Conservation (phyloP, 2,329 filamentous ascomycete genomes). For the Aspergillus sp. region DNA sequence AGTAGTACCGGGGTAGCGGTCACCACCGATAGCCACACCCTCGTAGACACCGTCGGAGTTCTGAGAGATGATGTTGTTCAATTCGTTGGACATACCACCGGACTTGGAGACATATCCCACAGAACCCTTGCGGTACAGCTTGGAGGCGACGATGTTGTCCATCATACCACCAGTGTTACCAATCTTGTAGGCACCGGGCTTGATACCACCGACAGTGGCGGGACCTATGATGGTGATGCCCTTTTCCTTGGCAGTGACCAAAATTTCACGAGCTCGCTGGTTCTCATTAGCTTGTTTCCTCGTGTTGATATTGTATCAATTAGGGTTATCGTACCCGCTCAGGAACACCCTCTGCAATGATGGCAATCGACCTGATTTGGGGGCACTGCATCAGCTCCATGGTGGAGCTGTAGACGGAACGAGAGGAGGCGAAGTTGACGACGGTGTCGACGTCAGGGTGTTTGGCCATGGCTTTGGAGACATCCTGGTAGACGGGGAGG, state of each 20-base stretch:
- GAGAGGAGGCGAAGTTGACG: constrained; percentile 98
- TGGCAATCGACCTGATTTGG: constrained; percentile 97
- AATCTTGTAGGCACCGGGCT: constrained; percentile 99
- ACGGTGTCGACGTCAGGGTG: constrained; percentile 95
- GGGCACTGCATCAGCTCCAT: constrained; percentile 97
- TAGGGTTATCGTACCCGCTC: constrained; percentile 61
- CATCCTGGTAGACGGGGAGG: constrained; percentile 93
- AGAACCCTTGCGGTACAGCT: constrained; percentile 98
- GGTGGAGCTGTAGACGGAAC: constrained; percentile 96
- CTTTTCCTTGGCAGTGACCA: constrained; percentile 95
- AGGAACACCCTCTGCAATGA: constrained; percentile 98
- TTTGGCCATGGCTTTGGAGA: constrained; percentile 87
- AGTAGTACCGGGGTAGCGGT: constrained; percentile 95
- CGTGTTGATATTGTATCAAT: too few relatives aligned
- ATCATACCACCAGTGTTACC: constrained; percentile 99
- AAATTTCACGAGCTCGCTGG: constrained; percentile 92
- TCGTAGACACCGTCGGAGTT: constrained; percentile 97
- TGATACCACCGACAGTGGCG: constrained; percentile 97
- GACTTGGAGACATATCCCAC: constrained; percentile 99
- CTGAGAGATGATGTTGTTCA: constrained; percentile 98
- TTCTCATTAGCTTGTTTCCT: too few relatives aligned
- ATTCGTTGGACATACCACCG: constrained; percentile 99
- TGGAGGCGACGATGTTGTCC: constrained; percentile 99
- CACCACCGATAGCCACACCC: constrained; percentile 98
- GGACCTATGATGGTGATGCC: constrained; percentile 98